Percentiles rank a stretch among this genome's conserved stretches.
phyloP scores from a whole-genome alignment of 2,329 filamentous ascomycete species.

The Pseudocercospora vitis region DNA sequence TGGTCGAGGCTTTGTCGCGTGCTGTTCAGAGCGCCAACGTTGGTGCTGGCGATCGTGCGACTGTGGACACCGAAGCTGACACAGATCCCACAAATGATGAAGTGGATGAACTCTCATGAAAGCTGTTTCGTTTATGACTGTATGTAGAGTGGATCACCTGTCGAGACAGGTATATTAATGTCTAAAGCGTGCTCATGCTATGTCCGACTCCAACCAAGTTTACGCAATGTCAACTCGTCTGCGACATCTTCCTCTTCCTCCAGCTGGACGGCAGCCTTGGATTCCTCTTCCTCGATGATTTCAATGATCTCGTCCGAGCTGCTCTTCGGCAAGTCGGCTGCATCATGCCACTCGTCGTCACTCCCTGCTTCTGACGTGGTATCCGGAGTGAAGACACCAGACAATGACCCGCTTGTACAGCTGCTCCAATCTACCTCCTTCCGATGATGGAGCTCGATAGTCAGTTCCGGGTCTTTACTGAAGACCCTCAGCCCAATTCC shows the following conservation, averaged over 20 bases:
- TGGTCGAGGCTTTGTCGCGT: not conserved
- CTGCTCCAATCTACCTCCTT: not conserved
- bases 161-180: not conserved
- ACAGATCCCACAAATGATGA: not conserved
- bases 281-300: not conserved
- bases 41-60: not conserved
- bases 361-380: not conserved
- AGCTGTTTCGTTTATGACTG: not conserved
- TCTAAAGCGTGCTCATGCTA: not conserved
- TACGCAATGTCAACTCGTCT: not conserved
- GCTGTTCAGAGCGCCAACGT: not conserved
- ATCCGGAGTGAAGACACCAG: not conserved
- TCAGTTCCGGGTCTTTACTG: constrained; percentile 8
- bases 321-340: not conserved
- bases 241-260: not conserved
- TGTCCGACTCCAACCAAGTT: not conserved
- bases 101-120: not conserved
- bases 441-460: constrained; percentile 8
- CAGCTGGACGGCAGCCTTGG: not conserved
- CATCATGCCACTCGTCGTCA: not conserved
- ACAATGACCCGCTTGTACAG: not conserved
- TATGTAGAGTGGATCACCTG: not conserved
- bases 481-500: constrained; percentile 17
- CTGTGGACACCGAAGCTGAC: not conserved
- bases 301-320: not conserved